Percentiles rank a stretch among this genome's conserved stretches.
Conservation (phyloP, 1,284 basidiomycete genomes). For the Porodaedalea pini region DNA sequence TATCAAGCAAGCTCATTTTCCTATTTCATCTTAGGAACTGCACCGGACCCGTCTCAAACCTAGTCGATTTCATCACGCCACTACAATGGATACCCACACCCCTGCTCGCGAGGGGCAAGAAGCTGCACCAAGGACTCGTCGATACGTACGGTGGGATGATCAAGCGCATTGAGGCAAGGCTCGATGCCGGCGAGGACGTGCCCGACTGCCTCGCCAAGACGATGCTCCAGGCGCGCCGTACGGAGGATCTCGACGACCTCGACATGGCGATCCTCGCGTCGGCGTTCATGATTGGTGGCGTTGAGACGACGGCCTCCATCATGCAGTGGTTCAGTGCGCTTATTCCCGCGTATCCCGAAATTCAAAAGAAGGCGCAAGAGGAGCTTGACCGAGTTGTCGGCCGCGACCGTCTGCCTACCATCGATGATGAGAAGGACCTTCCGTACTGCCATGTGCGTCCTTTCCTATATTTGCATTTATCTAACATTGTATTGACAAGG, state of each 20-base stretch:
- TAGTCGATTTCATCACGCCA: constrained; percentile 37
- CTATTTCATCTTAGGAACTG: constrained; percentile 25
- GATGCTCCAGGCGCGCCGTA: constrained; percentile 33
- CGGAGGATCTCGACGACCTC: constrained; percentile 36
- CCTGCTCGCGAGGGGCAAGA: constrained; percentile 31
- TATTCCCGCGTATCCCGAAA: constrained; percentile 30
- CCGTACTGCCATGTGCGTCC: constrained; percentile 22
- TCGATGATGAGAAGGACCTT: constrained; percentile 25
- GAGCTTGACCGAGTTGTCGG: constrained; percentile 31
- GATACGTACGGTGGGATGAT: constrained; percentile 37
- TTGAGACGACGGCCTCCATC: constrained; percentile 32
- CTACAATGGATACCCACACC: constrained; percentile 37
- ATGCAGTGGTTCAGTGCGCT: constrained; percentile 33
- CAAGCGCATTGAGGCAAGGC: constrained; percentile 31
- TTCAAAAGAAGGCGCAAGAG: constrained; percentile 28
- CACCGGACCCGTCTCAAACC: constrained; percentile 38
- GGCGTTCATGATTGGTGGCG: constrained; percentile 42
- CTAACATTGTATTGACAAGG: background rate
- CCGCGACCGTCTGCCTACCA: constrained; percentile 24
- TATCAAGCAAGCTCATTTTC: constrained; percentile 19
- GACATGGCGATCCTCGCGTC: constrained; percentile 39
- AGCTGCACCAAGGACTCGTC: constrained; percentile 35
- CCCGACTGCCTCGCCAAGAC: constrained; percentile 41
- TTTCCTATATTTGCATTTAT: background rate
- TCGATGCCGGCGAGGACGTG: constrained; percentile 34